Base-by-base conservation (phyloP, 2,329 filamentous ascomycete genomes). In the Fusarium illudens region DNA sequence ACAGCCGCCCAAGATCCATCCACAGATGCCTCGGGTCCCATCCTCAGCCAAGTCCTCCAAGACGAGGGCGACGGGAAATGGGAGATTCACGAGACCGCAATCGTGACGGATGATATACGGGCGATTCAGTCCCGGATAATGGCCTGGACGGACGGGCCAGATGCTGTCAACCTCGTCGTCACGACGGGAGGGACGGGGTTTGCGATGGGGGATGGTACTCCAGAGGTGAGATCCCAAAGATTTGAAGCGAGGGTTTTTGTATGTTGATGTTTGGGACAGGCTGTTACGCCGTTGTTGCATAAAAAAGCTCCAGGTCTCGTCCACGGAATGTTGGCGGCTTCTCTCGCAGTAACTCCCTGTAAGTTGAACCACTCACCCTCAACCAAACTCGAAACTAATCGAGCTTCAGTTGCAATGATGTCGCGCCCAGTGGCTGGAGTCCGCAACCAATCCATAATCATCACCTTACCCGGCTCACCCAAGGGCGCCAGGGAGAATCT, bases 401-500 rank as follows among this genome's bases (percentile, higher is more conserved):
- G 50, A 70, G 79, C 59, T 79, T 49, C 60, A 97, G 94, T 99
- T 80, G 96, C 96, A 44, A 90, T 97, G 83, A 99, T 99, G 96
- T 92, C 96, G 53, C 88, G 96, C 46, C 96, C 96, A 5, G 92
- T 96, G 12, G 96, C 96, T 20, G 96, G 96, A 4, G 89, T 97
- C 3, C 86, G 96, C 30, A 90, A 95, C 65, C 89, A 89, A 63
- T 90, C 93, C 1, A 79, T 99, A 54, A 91, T 99, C 22, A 81
- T 97, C 65, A 99, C 96, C 0, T 83, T 99, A 4, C 96, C 96
- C 0, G 96, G 96, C 2, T 98, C 95, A 0, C 96, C 96, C 0
- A 98, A 98, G 78, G 96, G 94, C 1, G 96, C 96, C 9, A 92
- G 89, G 74, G 96, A 99, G 81, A 99, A 98, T 75, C 86, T 99